Base-by-base conservation (phyloP, 495 filamentous ascomycete genomes). In the Xylaria bambusicola region DNA sequence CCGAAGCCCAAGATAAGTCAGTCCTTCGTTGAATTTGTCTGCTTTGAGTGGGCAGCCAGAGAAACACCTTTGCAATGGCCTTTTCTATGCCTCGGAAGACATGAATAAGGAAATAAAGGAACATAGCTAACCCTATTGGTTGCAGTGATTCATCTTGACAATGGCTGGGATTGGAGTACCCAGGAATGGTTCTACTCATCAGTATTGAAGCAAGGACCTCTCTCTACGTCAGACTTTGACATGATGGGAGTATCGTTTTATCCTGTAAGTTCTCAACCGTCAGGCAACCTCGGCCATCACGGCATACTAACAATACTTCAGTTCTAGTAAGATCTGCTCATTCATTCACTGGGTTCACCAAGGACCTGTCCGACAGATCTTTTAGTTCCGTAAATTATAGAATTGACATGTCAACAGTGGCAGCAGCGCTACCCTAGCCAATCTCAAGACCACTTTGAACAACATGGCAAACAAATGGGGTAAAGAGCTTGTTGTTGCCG, bases 221-320 rank as follows among this genome's bases (percentile, higher is more conserved):
- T 89, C 1, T 56, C 68, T 3, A 65, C 76, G 0, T 73, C 80
- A 2, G 85, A 88, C 63, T 88, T 85, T 58, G 87, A 90, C 70
- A 78, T 84, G 62, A 87, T 89, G 71, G 86, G 86, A 12, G 82
- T 90, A 2, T 87, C 84, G 0, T 90, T 83, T 70, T 89, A 89
- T 73, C 87, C 86, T 6, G 56, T 59, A 52, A n/a, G 55, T 50
- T 29, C 15, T 26, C 17, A 20, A 23, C 13, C 23, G 13, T 2
- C 1, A 1, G 3, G 10, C 20, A 15, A 24, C 18, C 12, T 47
- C n/a, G 17, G 3, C 24, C 7, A 1, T 26, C 2, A 21, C 9
- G 9, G 27, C 21, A 2, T 17, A 27, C 38, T 59, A 35, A 59
- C 56, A 24, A 12, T 26, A 2, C 20, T 24, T 18, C n/a, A 59